These are phyloP conservation scores for Spirogloea muscicola DNA, from an alignment of 139 green algal genomes.

Conservation along the genomic window DNA sequence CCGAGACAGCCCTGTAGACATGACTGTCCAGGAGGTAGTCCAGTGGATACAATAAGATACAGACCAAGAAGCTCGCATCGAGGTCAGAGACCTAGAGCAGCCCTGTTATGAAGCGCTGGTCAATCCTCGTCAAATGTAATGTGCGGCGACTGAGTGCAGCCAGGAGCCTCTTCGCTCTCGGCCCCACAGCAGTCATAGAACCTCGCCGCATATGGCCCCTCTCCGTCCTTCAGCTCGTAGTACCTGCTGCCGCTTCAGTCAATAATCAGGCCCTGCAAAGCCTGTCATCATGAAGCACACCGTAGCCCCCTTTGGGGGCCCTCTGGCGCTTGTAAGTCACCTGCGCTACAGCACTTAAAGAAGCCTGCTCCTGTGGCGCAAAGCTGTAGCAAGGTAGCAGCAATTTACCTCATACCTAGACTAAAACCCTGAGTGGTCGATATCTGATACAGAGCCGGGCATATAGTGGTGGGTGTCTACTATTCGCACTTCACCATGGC, in stretches of 20 bases:
- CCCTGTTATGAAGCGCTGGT: too few relatives aligned
- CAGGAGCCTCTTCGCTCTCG: slow-evolving; percentile 14
- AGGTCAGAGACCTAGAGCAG: too few relatives aligned
- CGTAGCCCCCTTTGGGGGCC: neutral
- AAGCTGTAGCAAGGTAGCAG: neutral
- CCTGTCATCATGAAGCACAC: neutral
- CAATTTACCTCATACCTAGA: neutral
- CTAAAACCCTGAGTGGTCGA: neutral
- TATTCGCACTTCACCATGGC: neutral
- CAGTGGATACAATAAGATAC: too few relatives aligned
- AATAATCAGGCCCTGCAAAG: neutral
- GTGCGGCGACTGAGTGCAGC: slow-evolving; percentile 1
- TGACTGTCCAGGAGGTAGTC: too few relatives aligned
- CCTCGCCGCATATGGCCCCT: slow-evolving; percentile 13
- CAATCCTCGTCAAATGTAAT: slow-evolving; percentile 23
- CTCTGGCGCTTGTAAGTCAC: neutral
- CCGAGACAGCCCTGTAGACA: too few relatives aligned
- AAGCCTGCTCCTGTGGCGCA: neutral
- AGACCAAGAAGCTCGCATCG: too few relatives aligned
- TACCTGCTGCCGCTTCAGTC: slow-evolving; percentile 17
- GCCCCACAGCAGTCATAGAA: slow-evolving; percentile 40
- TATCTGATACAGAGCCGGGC: too few relatives aligned
- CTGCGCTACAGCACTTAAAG: neutral
- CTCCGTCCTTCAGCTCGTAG: slow-evolving; percentile 28
- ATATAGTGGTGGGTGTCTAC: too few relatives aligned